Base-by-base conservation (phyloP, 2,329 filamentous ascomycete species). In the Aspergillus thermomutatus region DNA sequence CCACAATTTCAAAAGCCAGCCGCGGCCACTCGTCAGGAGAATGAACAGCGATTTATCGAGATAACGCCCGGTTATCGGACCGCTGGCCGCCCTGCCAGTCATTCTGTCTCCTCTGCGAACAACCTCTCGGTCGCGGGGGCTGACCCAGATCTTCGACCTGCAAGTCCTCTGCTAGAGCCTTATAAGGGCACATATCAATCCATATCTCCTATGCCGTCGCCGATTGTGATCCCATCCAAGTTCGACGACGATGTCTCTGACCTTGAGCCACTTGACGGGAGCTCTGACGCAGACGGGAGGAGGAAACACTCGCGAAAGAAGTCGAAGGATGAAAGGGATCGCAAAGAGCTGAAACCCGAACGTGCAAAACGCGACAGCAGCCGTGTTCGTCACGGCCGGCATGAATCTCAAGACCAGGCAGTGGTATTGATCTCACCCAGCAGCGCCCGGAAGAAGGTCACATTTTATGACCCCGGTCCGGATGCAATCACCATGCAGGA, bases 131-230 rank as follows among this genome's bases (percentile, higher is more conserved):
- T 75, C 37, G 69, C 66, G 10, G 69, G 68, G 8, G 64, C 66
- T 25, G 69, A 71, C 47, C 66, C 66, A 6, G 74, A 69, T 34
- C 71, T 81, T 47, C 83, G 91, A 1, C 91, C 92, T 0, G 85
- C 85, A 1, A 96, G 91, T 60, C 94, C 93, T 0, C 80, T 97
- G 50, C 84, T 96, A 1, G 93, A 97, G 75, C 88, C 94, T 0
- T 97, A 97, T 75, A 89, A 88, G 60, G 93, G 93, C 41, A 96
- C 92, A 0, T 97, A 96, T 67, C 93, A 97, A 74, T 91, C 90
- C 56, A 90, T 95, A 66, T 96, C 92, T 0, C 92, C 93, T 0
- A 96, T 97, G 91, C 92, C 92, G 0, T 92, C 92, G 0, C 91
- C 92, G 0, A 78, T 84, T 56, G 78, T 84, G 65, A 78, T 92